Percentiles rank a stretch among this genome's conserved stretches.
Conservation (phyloP, 1,284 basidiomycete species). For the Trametes hirsuta region DNA sequence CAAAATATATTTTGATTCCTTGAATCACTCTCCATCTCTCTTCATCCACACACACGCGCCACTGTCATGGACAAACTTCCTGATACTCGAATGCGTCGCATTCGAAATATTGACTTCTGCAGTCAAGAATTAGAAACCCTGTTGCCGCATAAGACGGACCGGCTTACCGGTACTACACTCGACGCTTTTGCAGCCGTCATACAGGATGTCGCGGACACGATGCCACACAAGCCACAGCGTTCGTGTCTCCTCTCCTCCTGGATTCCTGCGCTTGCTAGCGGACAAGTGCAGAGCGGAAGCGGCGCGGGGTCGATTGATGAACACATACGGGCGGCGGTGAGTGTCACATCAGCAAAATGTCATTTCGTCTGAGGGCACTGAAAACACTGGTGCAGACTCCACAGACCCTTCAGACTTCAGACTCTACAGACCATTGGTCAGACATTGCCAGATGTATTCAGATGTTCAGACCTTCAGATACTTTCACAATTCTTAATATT, state of each 20-base stretch:
- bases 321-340: background rate
- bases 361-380: too few species aligned
- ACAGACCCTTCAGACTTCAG: too few species aligned
- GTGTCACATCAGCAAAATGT: too few species aligned
- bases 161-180: background rate
- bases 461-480: too few species aligned
- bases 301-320: background rate
- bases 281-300: background rate
- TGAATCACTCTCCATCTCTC: too few species aligned
- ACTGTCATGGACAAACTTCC: background rate
- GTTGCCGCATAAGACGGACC: background rate
- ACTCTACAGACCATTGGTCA: too few species aligned
- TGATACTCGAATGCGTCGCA: background rate
- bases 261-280: background rate
- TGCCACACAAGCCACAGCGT: background rate
- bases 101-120: background rate
- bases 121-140: background rate
- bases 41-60: too few species aligned
- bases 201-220: background rate
- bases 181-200: background rate
- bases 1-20: background rate
- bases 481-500: too few species aligned
- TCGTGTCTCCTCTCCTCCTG: background rate
- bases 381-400: too few species aligned
- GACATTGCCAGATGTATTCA: too few species aligned